Percentiles rank a stretch among this genome's conserved stretches.
phyloP scores from a whole-genome alignment of 2,329 filamentous ascomycete species.

The Fusarium oxysporum region DNA sequence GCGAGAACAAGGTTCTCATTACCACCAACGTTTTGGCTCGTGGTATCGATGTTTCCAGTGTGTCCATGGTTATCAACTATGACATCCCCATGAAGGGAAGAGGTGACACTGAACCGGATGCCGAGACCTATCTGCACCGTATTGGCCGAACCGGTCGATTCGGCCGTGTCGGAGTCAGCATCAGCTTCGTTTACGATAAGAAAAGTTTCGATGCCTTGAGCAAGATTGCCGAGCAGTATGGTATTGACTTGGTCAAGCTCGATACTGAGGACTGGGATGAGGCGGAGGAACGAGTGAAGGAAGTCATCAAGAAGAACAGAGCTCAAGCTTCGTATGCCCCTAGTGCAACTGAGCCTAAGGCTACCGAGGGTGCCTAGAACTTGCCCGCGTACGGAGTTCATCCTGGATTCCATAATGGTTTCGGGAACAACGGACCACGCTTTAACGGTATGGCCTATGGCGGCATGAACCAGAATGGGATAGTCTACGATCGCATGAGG shows the following conservation, averaged over 20 bases:
- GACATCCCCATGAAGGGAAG: constrained; percentile 81
- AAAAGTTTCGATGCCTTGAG: constrained; percentile 83
- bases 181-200: constrained; percentile 92
- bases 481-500: constrained; percentile 8
- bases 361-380: constrained; percentile 48
- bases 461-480: neutral
- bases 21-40: constrained; percentile 97
- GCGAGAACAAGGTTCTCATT: constrained; percentile 93
- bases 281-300: constrained; percentile 85
- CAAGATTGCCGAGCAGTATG: constrained; percentile 83
- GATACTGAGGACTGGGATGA: constrained; percentile 91
- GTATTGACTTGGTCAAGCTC: constrained; percentile 83
- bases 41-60: constrained; percentile 90
- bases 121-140: constrained; percentile 96
- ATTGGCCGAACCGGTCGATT: constrained; percentile 98
- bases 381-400: constrained; percentile 29
- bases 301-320: constrained; percentile 78
- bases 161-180: constrained; percentile 93
- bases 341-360: constrained; percentile 54
- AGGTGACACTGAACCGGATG: constrained; percentile 85
- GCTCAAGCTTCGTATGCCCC: constrained; percentile 67
- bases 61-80: constrained; percentile 99
- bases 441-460: constrained; percentile 19
- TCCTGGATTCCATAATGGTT: constrained; percentile 9
- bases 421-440: constrained; percentile 6